Percentiles rank a stretch among this genome's conserved stretches.
Evolutionary conservation across 2,329 filamentous ascomycete species (phyloP).

Genomic region (Neoscytalidium dimidiatum): DNA sequence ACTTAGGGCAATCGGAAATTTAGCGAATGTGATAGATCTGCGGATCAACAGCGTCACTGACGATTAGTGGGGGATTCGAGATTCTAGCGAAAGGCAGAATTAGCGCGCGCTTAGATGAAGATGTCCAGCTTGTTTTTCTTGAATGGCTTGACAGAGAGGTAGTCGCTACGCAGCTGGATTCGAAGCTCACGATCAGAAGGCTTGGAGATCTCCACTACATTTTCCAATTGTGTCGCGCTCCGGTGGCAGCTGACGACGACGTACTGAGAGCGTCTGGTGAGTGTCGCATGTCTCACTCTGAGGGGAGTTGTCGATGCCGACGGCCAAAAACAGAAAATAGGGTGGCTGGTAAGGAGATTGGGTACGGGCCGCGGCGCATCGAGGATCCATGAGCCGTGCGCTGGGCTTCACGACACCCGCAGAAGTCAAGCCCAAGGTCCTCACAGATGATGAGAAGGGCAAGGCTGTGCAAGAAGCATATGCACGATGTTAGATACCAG

Average conservation of each 20-base stretch:
- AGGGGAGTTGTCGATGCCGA: not conserved
- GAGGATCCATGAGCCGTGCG: not conserved
- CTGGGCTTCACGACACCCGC: not conserved
- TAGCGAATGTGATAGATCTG: slow-evolving; percentile 8
- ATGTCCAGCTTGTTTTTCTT: not conserved
- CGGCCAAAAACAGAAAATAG: not conserved
- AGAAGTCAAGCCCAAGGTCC: not conserved
- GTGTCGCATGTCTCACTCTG: not conserved
- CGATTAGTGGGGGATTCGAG: not conserved
- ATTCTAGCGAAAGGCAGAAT: not conserved
- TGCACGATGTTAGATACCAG: no score
- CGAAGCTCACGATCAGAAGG: not conserved
- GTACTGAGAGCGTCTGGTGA: not conserved
- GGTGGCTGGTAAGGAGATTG: not conserved
- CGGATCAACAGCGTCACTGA: not conserved
- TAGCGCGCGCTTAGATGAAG: not conserved
- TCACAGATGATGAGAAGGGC: not conserved
- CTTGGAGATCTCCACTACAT: no score
- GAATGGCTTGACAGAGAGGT: not conserved
- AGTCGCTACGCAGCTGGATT: not conserved
- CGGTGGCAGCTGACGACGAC: not conserved
- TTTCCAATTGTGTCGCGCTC: no score
- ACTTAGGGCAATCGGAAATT: not conserved
- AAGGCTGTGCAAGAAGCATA: no score
- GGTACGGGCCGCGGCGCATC: not conserved